A percentile compares a stretch with the other conserved stretches of the same genome.
These are phyloP conservation scores for Metschnikowia amazonensis DNA, from an alignment of 805 yeast species.

Conservation along the genomic window DNA sequence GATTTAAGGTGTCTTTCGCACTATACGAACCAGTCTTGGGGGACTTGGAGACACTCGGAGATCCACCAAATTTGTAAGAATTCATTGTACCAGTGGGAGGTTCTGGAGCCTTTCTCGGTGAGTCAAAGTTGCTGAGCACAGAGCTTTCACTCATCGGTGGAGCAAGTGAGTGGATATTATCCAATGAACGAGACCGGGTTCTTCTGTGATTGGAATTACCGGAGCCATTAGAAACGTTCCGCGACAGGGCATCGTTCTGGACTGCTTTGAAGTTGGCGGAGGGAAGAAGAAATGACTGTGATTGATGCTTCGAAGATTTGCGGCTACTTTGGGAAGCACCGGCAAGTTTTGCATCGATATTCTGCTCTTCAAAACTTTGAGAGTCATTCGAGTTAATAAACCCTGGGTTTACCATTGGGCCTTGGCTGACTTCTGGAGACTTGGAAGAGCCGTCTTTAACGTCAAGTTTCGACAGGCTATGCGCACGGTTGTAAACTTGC, in stretches of 20 bases:
- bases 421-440: constrained; percentile 19
- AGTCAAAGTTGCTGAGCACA: constrained; percentile 36
- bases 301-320: constrained; percentile 11
- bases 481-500: constrained; percentile 18
- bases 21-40: constrained; percentile 13
- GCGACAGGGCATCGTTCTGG: neutral
- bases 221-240: constrained; percentile 6
- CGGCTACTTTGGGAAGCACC: neutral
- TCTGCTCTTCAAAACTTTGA: constrained; percentile 1
- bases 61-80: constrained; percentile 34
- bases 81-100: constrained; percentile 48
- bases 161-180: constrained; percentile 25
- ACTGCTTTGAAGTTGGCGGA: constrained; percentile 29
- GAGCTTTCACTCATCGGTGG: constrained; percentile 6
- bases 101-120: constrained; percentile 72
- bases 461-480: constrained; percentile 6
- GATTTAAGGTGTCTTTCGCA: constrained; percentile 21
- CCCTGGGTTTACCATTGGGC: neutral
- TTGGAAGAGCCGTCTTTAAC: neutral
- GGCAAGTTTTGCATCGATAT: neutral
- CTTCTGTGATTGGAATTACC: constrained; percentile 33
- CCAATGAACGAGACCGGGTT: constrained; percentile 50
- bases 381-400: constrained; percentile 22
- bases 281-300: constrained; percentile 35
- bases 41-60: constrained; percentile 8